Conservation (phyloP, 2,329 filamentous ascomycete genomes). For the Fusarium sp. region DNA sequence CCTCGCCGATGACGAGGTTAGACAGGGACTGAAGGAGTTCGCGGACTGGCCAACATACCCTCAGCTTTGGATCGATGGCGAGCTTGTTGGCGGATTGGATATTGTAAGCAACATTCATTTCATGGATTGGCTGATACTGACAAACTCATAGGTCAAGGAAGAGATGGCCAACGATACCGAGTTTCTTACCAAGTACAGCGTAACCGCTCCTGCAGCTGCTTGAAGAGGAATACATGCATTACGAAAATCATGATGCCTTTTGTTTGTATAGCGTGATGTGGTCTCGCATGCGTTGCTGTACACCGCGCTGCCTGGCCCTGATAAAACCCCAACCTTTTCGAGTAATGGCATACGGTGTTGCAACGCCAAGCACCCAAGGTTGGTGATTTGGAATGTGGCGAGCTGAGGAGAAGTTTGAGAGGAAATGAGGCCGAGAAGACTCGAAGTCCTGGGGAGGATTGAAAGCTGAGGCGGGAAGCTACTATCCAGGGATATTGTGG, state of each 20-base stretch:
- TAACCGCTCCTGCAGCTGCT: conserved; percentile 57
- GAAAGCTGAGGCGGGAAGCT: neutral
- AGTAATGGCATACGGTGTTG: neutral
- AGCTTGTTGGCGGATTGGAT: conserved; percentile 92
- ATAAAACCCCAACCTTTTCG: neutral
- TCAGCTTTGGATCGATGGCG: conserved; percentile 90
- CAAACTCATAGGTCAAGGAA: conserved; percentile 80
- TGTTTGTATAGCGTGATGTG: conserved; percentile 16
- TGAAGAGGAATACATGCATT: conserved; percentile 39
- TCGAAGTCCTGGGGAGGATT: conserved; percentile 2
- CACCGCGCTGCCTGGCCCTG: neutral
- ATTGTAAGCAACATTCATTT: conserved; percentile 75
- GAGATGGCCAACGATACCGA: conserved; percentile 85
- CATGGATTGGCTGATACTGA: conserved; percentile 30
- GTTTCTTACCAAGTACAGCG: conserved; percentile 81
- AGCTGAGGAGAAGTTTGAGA: neutral
- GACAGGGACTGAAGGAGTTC: conserved; percentile 95
- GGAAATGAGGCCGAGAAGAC: neutral
- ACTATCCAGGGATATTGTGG: neutral
- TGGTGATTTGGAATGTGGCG: neutral
- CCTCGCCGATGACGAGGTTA: conserved; percentile 94
- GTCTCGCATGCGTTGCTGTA: neutral
- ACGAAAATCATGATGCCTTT: conserved; percentile 14
- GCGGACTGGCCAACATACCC: conserved; percentile 99
- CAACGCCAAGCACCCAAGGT: neutral